Evolutionary conservation across 768 basidiomycete species (phyloP), one percentile per base, ranked within the genome.

Genomic region (Guyanaporus albipodus): DNA sequence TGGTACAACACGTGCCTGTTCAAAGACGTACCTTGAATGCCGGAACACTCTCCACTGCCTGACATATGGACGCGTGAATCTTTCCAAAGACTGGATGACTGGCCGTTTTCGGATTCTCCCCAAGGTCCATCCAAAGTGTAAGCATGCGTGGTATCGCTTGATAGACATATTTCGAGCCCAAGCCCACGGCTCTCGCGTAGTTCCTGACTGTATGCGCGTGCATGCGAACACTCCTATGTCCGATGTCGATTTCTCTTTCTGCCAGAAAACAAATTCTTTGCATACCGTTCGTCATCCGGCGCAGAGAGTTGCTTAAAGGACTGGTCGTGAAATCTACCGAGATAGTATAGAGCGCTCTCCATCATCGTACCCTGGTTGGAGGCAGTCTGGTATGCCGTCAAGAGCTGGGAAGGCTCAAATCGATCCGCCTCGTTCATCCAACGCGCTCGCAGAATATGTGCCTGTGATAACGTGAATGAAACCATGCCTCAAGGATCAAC

Each of bases 121-220:
- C 92, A 48, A 89, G 64, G 63, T 96, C 93, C 40, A 98, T 70
- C 93, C 94, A 99, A 24, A 99, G 79, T 0, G 93, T 98, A 8
- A 99, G 75, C 52, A 97, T 74, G 32, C 96, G 83, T 0, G 96
- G 94, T 50, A 99, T 82, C 0, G 92, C 91, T 62, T 95, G 95
- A 64, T 95, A 98, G 19, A 95, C 85, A 63, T 87, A 96, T 72
- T 99, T 99, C 29, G 93, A 91, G 15, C 96, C 96, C 59, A 75
- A 70, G 58, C 73, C 73, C 37, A 94, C 81, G 1, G 93, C 86
- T 50, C 74, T 79, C 3, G 76, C 72, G 52, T 85, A 95, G 53
- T 77, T 71, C 59, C 74, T 74, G 58, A 92, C 67, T 17, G 87
- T 85, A 43, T 78, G 75, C 6, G 75, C 52, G 56, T 80, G 80